phyloP scores from a whole-genome alignment of 179 eudicot genomes.

The Silene coronaria region DNA sequence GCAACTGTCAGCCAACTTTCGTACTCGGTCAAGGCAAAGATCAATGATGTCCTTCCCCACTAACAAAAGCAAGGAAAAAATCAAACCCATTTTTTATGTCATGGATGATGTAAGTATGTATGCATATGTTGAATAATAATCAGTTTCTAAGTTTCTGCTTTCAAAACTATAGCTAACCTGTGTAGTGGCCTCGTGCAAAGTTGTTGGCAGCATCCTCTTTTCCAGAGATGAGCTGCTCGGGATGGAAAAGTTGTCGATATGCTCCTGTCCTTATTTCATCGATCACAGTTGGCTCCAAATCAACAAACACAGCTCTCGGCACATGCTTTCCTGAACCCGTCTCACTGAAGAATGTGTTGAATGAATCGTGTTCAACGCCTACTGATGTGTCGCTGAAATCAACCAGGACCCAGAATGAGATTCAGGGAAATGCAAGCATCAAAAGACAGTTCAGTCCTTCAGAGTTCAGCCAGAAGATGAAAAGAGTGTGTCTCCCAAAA shows the following conservation, averaged over 20 bases:
- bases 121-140: not conserved
- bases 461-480: not conserved
- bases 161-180: slow-evolving; percentile 32
- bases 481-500: not conserved
- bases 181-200: slow-evolving; percentile 78
- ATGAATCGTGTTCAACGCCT: slow-evolving; percentile 58
- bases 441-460: not conserved
- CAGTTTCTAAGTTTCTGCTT: not conserved
- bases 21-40: slow-evolving; percentile 59
- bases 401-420: not conserved
- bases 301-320: slow-evolving; percentile 74
- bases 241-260: slow-evolving; percentile 72
- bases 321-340: slow-evolving; percentile 75
- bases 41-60: slow-evolving; percentile 63
- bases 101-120: not conserved
- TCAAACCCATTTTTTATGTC: not conserved
- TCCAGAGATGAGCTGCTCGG: slow-evolving; percentile 72
- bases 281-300: slow-evolving; percentile 72
- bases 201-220: slow-evolving; percentile 84
- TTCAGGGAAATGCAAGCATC: not conserved
- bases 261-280: slow-evolving; percentile 70
- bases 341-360: slow-evolving; percentile 78
- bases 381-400: slow-evolving; percentile 56
- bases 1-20: slow-evolving; percentile 61
- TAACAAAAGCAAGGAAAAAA: slow-evolving; percentile 18